phyloP scores from a whole-genome alignment of 2,329 filamentous ascomycete species.

The Colletotrichum simmondsii region DNA sequence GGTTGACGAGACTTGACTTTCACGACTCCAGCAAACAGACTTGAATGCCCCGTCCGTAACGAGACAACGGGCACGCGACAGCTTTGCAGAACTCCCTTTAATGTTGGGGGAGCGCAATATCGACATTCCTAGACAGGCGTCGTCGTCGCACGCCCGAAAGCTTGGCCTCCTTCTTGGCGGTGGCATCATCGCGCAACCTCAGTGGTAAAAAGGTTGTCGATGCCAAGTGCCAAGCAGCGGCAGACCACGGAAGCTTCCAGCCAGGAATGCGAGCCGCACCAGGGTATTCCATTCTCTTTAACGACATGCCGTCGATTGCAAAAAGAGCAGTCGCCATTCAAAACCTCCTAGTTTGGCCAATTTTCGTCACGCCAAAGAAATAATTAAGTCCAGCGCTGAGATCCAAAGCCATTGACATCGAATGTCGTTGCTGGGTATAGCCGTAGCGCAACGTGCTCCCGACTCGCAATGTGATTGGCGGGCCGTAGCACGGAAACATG shows the following conservation, averaged over 20 bases:
- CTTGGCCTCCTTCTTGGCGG: conserved; percentile 27
- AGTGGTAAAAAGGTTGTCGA: neutral
- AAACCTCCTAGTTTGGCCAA: no score
- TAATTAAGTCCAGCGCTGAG: neutral
- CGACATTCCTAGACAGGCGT: neutral
- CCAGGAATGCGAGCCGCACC: conserved; percentile 23
- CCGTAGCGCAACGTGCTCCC: conserved; percentile 20
- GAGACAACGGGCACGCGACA: conserved; percentile 31
- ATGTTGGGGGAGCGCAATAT: neutral
- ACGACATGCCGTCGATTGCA: conserved; percentile 2
- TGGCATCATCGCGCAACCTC: conserved; percentile 1
- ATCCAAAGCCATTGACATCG: neutral
- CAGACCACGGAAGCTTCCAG: conserved; percentile 8
- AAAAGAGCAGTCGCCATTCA: no score
- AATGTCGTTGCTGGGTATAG: neutral
- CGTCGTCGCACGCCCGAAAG: neutral
- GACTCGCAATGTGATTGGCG: conserved; percentile 13
- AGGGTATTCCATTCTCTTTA: neutral
- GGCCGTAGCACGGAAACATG: neutral
- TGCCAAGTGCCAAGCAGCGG: conserved; percentile 34
- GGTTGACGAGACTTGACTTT: neutral
- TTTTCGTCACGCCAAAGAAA: neutral
- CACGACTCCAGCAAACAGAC: neutral
- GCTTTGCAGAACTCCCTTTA: neutral
- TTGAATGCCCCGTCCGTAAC: neutral